Evolutionary conservation across 352 stramenopile species (phyloP), one percentile per base, ranked within the genome.

Genomic region (Phytophthora parvispora): DNA sequence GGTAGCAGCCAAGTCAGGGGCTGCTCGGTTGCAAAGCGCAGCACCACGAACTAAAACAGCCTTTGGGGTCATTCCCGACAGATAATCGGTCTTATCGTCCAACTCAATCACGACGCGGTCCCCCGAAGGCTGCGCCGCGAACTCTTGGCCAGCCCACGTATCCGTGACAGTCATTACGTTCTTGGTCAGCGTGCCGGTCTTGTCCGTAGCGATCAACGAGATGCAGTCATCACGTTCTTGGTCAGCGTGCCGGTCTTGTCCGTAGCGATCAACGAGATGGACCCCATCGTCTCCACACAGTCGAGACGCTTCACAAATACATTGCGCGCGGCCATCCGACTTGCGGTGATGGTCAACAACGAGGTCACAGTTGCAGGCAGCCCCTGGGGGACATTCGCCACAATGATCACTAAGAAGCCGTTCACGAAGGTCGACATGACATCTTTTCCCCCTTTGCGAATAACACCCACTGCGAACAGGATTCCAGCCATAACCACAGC

Each of bases 201-300:
- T 98, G 77, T 99, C 96, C 0, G 90, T 97, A 28, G 93, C 98
- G 18, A 99, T 84, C 22, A 98, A 80, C 45, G 80, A 83, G 75
- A 98, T 97, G 27, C n/a, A n/a, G n/a, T n/a, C 87, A 87, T 84
- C 49, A 89, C 74, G 71, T 85, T 87, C 64, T 83, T 86, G 4
- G 95, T 99, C 7, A 98, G 83, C 45, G 94, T 98, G 24, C 92
- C 93, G 2, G 94, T 98, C 77, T 98, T 98, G 77, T 99, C 96
- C 0, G 90, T 97, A 28, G 93, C 98, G 18, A 99, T 84, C 22
- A 98, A 80, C 45, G 80, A 83, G 75, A 98, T 97, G 27, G 81
- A 84, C 3, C 90, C 93, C 54, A 98, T 77, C 10, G 95, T 93
- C 68, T 98, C 89, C 50, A 98, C 95, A 24, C 92, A 93, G 28